phyloP scores from a whole-genome alignment of 2,329 filamentous ascomycete genomes.

The Neofusicoccum ribis region DNA sequence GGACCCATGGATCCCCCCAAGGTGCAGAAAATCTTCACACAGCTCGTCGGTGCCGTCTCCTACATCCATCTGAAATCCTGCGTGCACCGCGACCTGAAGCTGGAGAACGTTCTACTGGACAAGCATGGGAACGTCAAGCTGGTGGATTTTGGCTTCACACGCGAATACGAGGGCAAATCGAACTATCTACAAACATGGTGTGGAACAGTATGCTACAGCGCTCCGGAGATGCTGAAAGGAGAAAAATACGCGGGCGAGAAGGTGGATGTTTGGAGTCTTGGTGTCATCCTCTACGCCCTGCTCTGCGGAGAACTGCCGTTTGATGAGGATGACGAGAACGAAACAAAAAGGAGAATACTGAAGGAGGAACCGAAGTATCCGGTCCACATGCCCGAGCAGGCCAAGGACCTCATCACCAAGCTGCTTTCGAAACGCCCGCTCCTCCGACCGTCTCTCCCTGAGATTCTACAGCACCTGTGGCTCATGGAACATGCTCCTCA shows the following conservation, averaged over 20 bases:
- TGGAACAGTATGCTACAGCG: constrained; percentile 95
- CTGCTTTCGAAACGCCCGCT: constrained; percentile 91
- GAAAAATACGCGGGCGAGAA: constrained; percentile 98
- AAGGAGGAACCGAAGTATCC: constrained; percentile 84
- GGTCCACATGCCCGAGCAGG: constrained; percentile 74
- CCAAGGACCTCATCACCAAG: constrained; percentile 71
- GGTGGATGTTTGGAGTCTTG: constrained; percentile 93
- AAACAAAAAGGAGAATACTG: constrained; percentile 82
- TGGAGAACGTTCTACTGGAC: constrained; percentile 95
- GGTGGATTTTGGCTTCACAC: constrained; percentile 96
- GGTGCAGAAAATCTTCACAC: constrained; percentile 93
- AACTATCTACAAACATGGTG: constrained; percentile 98
- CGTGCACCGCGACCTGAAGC: constrained; percentile 93
- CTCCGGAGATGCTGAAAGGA: constrained; percentile 96
- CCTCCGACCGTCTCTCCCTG: constrained; percentile 75
- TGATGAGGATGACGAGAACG: constrained; percentile 90
- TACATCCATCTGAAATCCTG: constrained; percentile 96
- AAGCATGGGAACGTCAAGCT: constrained; percentile 97
- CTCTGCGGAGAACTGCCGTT: constrained; percentile 87
- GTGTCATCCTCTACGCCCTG: constrained; percentile 80
- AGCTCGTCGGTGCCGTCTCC: constrained; percentile 89
- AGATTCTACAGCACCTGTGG: constrained; percentile 86
- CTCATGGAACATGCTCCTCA: constrained; percentile 81
- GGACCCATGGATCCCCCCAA: constrained; percentile 81
- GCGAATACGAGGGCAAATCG: constrained; percentile 92